phyloP scores from a whole-genome alignment of 2,329 filamentous ascomycete genomes.

The Pseudomassariella vexata region DNA sequence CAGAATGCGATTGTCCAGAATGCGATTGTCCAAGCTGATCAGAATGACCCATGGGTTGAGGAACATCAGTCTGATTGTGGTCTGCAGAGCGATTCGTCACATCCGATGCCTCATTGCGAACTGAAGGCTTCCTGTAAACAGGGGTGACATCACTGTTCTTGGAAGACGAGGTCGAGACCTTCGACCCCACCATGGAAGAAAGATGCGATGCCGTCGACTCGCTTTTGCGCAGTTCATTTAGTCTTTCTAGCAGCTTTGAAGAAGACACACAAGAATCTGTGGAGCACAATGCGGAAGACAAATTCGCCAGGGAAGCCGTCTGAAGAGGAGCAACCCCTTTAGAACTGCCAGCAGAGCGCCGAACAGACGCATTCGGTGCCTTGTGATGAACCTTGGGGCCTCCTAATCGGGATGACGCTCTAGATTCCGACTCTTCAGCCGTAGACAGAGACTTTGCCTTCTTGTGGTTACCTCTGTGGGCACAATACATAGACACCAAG shows the following conservation, averaged over 20 bases:
- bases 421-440: constrained; percentile 7
- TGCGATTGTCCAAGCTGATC: too few species aligned
- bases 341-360: neutral
- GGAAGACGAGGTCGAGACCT: too few species aligned
- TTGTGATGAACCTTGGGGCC: constrained; percentile 2
- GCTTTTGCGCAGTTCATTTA: neutral
- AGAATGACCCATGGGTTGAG: too few species aligned
- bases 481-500: constrained; percentile 2
- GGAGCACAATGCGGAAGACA: too few species aligned
- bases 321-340: too few species aligned
- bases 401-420: constrained; percentile 3
- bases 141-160: neutral
- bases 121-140: constrained; percentile 1
- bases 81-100: too few species aligned
- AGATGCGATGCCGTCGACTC: neutral
- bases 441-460: constrained; percentile 4
- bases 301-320: too few species aligned
- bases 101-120: constrained; percentile 3
- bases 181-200: too few species aligned
- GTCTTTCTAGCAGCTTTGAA: too few species aligned
- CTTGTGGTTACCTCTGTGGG: neutral
- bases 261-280: too few species aligned
- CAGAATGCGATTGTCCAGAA: too few species aligned
- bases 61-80: too few species aligned
- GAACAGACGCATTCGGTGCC: neutral